Evolutionary conservation across 2,329 filamentous ascomycete species (phyloP).

Genomic region (Clarireedia monteithiana): DNA sequence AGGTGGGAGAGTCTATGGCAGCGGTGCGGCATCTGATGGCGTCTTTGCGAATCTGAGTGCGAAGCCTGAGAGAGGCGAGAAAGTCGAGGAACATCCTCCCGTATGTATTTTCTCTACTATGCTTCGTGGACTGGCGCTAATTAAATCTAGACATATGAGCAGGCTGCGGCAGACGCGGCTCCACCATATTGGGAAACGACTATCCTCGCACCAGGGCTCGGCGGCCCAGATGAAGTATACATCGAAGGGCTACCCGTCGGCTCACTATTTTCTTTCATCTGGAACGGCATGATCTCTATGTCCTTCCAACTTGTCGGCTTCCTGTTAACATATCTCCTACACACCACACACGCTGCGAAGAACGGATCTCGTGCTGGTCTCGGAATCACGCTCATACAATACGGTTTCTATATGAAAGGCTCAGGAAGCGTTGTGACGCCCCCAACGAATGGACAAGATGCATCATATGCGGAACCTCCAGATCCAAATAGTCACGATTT

Average conservation of each 20-base stretch:
- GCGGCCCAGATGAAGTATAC: slow-evolving; percentile 89
- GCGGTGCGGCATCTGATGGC: slow-evolving; percentile 77
- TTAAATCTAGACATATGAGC: slow-evolving; percentile 75
- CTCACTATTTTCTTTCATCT: slow-evolving; percentile 78
- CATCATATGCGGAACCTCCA: slow-evolving; percentile 60
- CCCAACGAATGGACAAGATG: slow-evolving; percentile 36
- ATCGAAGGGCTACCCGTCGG: slow-evolving; percentile 93
- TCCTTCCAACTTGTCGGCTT: slow-evolving; percentile 97
- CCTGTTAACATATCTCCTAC: slow-evolving; percentile 92
- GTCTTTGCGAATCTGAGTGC: slow-evolving; percentile 94
- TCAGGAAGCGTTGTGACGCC: slow-evolving; percentile 36
- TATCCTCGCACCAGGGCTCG: slow-evolving; percentile 85
- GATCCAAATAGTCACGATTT: slow-evolving; percentile 91
- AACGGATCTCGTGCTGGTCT: slow-evolving; percentile 92
- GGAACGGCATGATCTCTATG: slow-evolving; percentile 95
- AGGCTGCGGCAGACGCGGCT: slow-evolving; percentile 91
- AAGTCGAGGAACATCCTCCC: slow-evolving; percentile 83
- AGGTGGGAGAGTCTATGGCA: slow-evolving; percentile 52
- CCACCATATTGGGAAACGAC: slow-evolving; percentile 99
- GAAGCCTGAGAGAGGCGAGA: slow-evolving; percentile 74
- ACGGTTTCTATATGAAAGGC: slow-evolving; percentile 90
- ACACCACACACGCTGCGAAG: slow-evolving; percentile 96
- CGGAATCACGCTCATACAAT: slow-evolving; percentile 91
- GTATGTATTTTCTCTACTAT: slow-evolving; percentile 47
- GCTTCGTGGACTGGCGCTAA: slow-evolving; percentile 9